Base-by-base conservation (phyloP, 306 rosid species). In the Bauhinia variegata region DNA sequence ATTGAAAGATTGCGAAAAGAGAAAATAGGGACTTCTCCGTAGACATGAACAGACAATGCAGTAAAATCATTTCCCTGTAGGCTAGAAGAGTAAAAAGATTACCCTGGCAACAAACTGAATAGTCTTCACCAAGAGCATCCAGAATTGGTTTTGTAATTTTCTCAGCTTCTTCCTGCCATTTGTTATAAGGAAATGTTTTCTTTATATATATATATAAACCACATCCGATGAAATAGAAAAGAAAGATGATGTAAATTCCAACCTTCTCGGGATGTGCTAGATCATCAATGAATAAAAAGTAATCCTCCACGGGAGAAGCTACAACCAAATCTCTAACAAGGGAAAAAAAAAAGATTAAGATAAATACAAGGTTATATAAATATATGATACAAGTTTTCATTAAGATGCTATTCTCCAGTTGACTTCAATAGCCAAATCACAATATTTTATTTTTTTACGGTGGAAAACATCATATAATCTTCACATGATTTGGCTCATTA, bases 271-370 rank as follows among this genome's bases (percentile, higher is more conserved):
- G 81, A 78, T 75, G 12, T 34, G 83, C 75, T 73, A 86, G 84
- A 70, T 88, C 90, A 68, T 93, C 88, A 4, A 93, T 80, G 75
- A 83, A 85, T 49, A 90, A 78, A 79, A 93, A 90, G 81, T 93
- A 93, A 78, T 93, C 97, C 84, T 93, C 98, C 71, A 93, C 87
- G 0, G 95, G 98, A 73, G 97, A 90, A 65, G 87, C 97, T 68
- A 88, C 98, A 44, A 93, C 95, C 90, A 93, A 80, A 88, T 89
- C 98, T 63, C 98, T 93, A 88, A 52, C 53, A 83, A n/a, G n/a
- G n/a, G n/a, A n/a, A 52, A 82, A 52, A 56, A n/a, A 73, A 58
- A 68, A 75, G 60, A 9, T 36, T 49, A 15, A 14, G 49, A 60
- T 75, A 60, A 55, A 28, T 60, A 67, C 44, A 61, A 57, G 60